Percentiles rank a stretch among this genome's conserved stretches.
phyloP scores from a whole-genome alignment of 2,329 filamentous ascomycete species.

The Fusarium bactridioides region DNA sequence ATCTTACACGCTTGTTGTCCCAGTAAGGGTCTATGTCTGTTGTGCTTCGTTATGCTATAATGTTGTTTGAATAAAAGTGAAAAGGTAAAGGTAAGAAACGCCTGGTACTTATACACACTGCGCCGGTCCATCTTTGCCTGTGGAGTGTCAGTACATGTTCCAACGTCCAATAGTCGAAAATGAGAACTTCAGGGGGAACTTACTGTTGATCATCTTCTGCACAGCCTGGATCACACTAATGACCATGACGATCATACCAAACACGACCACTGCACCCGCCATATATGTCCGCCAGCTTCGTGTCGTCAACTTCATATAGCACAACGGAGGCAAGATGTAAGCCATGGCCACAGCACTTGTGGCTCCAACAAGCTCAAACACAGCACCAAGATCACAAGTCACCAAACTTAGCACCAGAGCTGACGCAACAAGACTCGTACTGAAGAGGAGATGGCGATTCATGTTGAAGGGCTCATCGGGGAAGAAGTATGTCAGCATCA shows the following conservation, averaged over 20 bases:
- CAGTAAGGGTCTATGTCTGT: slow-evolving; percentile 28
- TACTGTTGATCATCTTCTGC: slow-evolving; percentile 68
- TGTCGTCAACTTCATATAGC: slow-evolving; percentile 91
- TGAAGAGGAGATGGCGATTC: slow-evolving; percentile 86
- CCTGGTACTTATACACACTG: slow-evolving; percentile 31
- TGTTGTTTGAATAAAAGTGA: slow-evolving; percentile 8
- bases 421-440: slow-evolving; percentile 78
- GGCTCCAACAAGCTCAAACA: slow-evolving; percentile 95
- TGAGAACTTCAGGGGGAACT: not conserved
- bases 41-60: slow-evolving; percentile 17
- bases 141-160: slow-evolving; percentile 21
- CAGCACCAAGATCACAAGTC: slow-evolving; percentile 91
- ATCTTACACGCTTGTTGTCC: slow-evolving; percentile 17
- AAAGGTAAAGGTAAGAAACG: not conserved
- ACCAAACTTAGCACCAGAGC: slow-evolving; percentile 81
- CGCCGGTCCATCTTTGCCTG: slow-evolving; percentile 40
- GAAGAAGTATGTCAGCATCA: slow-evolving; percentile 87
- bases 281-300: slow-evolving; percentile 77
- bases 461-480: slow-evolving; percentile 78
- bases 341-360: slow-evolving; percentile 94
- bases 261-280: slow-evolving; percentile 75
- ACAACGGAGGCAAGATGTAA: slow-evolving; percentile 93
- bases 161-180: too few species aligned
- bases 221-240: slow-evolving; percentile 80
- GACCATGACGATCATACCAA: slow-evolving; percentile 81